Percentiles rank a stretch among this genome's conserved stretches.
phyloP scores from a whole-genome alignment of 805 yeast species.

The Candida suzukii region DNA sequence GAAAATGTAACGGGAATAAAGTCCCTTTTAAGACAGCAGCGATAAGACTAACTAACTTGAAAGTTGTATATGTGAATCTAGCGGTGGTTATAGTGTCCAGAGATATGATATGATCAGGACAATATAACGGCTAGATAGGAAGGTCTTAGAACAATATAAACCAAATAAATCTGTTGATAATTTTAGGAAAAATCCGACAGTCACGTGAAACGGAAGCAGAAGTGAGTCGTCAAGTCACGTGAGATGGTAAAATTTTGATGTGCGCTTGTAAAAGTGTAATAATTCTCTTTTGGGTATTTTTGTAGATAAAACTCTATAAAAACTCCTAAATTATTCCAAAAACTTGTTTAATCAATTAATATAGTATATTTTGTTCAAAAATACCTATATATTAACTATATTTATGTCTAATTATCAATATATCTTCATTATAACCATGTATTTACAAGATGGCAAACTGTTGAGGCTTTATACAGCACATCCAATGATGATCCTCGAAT shows the following conservation, averaged over 20 bases:
- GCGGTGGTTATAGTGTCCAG: too few species aligned
- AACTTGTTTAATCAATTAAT: not conserved
- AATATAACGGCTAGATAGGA: too few species aligned
- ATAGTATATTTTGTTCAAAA: not conserved
- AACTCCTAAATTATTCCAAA: not conserved
- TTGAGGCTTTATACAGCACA: not conserved
- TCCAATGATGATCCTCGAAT: not conserved
- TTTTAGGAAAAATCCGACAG: not conserved
- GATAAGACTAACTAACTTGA: too few species aligned
- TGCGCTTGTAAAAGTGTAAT: not conserved
- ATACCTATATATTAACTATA: not conserved
- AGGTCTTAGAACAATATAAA: too few species aligned
- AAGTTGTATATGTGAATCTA: too few species aligned
- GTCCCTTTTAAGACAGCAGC: too few species aligned
- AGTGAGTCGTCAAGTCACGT: conserved; percentile 1
- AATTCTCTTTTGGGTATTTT: not conserved
- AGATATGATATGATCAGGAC: too few species aligned
- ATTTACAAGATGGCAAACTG: too few species aligned
- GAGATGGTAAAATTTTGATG: not conserved
- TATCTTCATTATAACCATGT: too few species aligned
- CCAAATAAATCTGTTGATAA: too few species aligned
- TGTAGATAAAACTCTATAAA: not conserved
- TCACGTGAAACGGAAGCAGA: not conserved
- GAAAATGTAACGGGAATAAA: too few species aligned
- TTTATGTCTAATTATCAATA: too few species aligned